Evolutionary conservation across 345 rosid species (phyloP), one percentile per base, ranked within the genome.

Genomic region (Boechera stricta): DNA sequence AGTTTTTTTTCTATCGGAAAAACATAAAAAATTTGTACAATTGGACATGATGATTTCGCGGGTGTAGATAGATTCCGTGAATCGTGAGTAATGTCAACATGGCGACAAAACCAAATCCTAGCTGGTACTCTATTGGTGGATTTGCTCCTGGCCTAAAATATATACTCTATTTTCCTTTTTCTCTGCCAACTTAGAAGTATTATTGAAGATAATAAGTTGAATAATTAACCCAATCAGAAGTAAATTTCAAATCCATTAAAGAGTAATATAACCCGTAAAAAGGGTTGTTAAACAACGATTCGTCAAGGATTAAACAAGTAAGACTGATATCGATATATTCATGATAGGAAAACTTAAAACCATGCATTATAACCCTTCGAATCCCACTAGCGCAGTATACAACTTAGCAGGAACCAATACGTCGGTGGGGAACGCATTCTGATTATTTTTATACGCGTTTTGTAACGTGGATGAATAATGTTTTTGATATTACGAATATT

Each of bases 21-120:
- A 45, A 47, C 56, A 66, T 32, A 0, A 11, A 39, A 47, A 52
- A 5, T 18, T 2, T 54, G 18, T 6, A 64, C 45, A 54, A 39
- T 16, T 41, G 16, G 45, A 73, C 29, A 72, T 32, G 62, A 36
- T 28, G 29, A 62, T 28, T 52, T 52, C n/a, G 35, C 35, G 44
- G 61, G 53, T 63, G 63, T 41, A 26, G 49, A 74, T 66, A 31
- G 53, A 60, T 48, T 10, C 45, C 74, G 73, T 39, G 44, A 29
- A 16, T 42, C 64, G 16, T 51, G 73, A 67, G 68, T 59, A 58
- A 73, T 76, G 64, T 62, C 45, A 69, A 76, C 74, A 68, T 76
- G 67, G 36, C 63, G 64, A 76, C 74, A 68, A 75, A 67, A 61
- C 56, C 45, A 76, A 60, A 76, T 76, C 74, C 55, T 76, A 53